These are phyloP conservation scores for Barnettozyma californica DNA, from an alignment of 805 yeast species.

Conservation along the genomic window DNA sequence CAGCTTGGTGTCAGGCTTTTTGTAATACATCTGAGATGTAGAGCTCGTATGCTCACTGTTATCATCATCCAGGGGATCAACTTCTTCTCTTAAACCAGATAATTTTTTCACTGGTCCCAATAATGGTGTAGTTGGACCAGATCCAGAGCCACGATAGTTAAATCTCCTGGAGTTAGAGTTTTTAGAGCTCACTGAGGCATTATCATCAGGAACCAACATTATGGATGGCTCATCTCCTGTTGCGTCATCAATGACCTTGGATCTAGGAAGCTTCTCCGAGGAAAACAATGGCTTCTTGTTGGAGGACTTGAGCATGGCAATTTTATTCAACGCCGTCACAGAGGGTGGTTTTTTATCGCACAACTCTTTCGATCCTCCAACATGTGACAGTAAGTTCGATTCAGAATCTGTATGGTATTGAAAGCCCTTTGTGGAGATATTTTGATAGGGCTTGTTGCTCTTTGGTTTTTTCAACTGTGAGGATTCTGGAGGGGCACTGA, in stretches of 20 bases:
- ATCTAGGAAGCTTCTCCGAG: slow-evolving; percentile 65
- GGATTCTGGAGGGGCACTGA: background rate
- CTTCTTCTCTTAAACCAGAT: slow-evolving; percentile 1
- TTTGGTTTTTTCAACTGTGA: background rate
- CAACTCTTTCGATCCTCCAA: background rate
- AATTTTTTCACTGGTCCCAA: background rate
- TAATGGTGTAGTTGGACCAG: background rate
- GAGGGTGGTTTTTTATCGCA: slow-evolving; percentile 3
- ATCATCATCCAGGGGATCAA: slow-evolving; percentile 7
- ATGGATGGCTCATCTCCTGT: slow-evolving; percentile 65
- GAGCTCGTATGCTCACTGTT: background rate
- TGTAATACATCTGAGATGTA: background rate
- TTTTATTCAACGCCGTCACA: slow-evolving; percentile 9
- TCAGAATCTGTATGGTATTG: background rate
- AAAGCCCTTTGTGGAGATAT: background rate
- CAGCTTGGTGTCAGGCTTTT: background rate
- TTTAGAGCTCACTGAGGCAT: background rate
- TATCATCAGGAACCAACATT: slow-evolving; percentile 47
- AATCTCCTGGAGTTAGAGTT: slow-evolving; percentile 7
- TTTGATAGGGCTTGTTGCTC: background rate
- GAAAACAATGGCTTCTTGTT: slow-evolving; percentile 54
- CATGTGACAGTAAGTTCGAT: background rate
- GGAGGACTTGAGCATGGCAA: slow-evolving; percentile 16
- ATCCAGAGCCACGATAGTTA: background rate
- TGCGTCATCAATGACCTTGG: slow-evolving; percentile 62